Base-by-base conservation (phyloP, 2,329 filamentous ascomycete genomes). In the Exophiala spinifera region DNA sequence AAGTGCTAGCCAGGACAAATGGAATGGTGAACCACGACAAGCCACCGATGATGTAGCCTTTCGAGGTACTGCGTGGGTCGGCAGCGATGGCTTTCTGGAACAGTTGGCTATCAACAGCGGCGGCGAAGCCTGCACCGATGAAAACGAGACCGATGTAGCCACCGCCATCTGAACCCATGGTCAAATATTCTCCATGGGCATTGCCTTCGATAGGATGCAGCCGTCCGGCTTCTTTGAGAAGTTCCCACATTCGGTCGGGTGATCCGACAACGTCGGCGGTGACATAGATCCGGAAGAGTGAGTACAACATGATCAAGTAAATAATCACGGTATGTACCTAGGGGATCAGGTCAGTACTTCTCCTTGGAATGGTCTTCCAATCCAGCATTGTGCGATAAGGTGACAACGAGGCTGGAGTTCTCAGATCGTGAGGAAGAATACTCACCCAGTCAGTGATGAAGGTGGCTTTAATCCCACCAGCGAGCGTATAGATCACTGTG, bases 121-220 rank as follows among this genome's bases (percentile, higher is more conserved):
- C 90, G 4, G 76, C 56, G 53, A 91, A 94, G 72, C 90, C 91
- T 36, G 88, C 88, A 31, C 91, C 85, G 40, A 88, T 85, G 70
- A 94, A 94, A 72, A 94, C 94, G 33, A 94, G 84, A 70, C 94
- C 95, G 77, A 95, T 95, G 51, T 92, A 88, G 40, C 82, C 88
- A 3, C 90, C 90, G 62, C 91, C 85, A 53, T 81, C 82, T 1
- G 86, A 90, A 53, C 81, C 77, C 89, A 95, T 94, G 0, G 90
- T 95, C n/a, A 95, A 74, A 63, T 95, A 95, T 64, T 85, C 89
- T 13, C 90, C 90, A 6, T 83, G 80, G 0, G 84, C 79, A 68
- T 95, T 95, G 6, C 91, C 90, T 0, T 81, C 80, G 1, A 95
- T 86, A 0, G 90, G 90, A 61, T 92, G 87, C 2, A 72, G 69